These are phyloP conservation scores for Lanmaoa rubissima DNA, from an alignment of 768 basidiomycete species.

Conservation along the genomic window DNA sequence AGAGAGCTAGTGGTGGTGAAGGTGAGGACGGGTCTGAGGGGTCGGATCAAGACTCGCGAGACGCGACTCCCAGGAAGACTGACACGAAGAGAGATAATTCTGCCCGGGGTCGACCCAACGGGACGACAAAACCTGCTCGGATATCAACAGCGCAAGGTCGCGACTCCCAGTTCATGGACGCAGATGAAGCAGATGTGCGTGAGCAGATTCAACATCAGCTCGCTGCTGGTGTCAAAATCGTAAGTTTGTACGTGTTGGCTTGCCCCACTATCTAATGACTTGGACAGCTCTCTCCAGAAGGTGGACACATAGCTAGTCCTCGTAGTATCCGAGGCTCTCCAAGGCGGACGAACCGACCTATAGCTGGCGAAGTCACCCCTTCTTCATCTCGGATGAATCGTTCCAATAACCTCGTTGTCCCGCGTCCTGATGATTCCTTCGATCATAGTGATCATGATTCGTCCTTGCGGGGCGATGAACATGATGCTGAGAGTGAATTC, in stretches of 20 bases:
- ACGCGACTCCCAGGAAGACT: constrained; percentile 58
- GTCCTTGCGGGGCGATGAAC: constrained; percentile 43
- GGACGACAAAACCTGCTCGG: constrained; percentile 33
- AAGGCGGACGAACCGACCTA: constrained; percentile 44
- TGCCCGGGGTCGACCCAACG: constrained; percentile 30
- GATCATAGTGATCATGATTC: constrained; percentile 45
- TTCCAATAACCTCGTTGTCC: constrained; percentile 42
- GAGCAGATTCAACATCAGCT: constrained; percentile 87
- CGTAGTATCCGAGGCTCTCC: constrained; percentile 72
- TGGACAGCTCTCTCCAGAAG: constrained; percentile 60
- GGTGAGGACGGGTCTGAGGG: constrained; percentile 36
- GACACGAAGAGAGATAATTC: constrained; percentile 41
- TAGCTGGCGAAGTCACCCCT: constrained; percentile 39
- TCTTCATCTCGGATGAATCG: constrained; percentile 40
- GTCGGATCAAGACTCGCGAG: constrained; percentile 48
- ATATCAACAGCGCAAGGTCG: constrained; percentile 44
- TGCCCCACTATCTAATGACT: constrained; percentile 12
- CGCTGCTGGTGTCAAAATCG: constrained; percentile 68
- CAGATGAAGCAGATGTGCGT: constrained; percentile 77
- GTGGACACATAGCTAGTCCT: constrained; percentile 58
- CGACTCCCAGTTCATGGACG: constrained; percentile 86
- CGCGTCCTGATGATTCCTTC: constrained; percentile 41
- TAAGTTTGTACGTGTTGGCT: constrained; percentile 35
- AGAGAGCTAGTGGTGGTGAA: constrained; percentile 31
- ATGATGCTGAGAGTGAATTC: constrained; percentile 58